A percentile compares a stretch with the other conserved stretches of the same genome.
These are phyloP conservation scores for Trametes versicolor DNA, from an alignment of 1,284 basidiomycete species.

Conservation along the genomic window DNA sequence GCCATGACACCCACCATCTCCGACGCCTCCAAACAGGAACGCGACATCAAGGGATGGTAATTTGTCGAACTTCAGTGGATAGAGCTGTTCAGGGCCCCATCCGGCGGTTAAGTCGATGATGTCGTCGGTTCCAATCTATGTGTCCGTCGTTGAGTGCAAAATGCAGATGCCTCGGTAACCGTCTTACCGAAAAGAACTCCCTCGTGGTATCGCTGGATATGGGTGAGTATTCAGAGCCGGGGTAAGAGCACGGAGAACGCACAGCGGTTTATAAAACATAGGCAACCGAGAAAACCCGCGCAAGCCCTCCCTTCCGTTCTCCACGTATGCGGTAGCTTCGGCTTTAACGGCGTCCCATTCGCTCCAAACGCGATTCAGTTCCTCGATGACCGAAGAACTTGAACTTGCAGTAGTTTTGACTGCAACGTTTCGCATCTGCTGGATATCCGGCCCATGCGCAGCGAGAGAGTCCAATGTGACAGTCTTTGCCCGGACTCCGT, in stretches of 20 bases:
- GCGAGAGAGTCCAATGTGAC: background rate
- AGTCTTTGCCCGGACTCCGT: background rate
- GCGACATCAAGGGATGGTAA: conserved; percentile 19
- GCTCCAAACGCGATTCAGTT: background rate
- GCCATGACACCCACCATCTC: conserved; percentile 29
- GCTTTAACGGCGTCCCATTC: background rate
- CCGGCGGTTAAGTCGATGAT: conserved; percentile 30
- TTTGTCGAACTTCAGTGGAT: conserved; percentile 22
- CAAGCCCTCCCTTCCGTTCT: background rate
- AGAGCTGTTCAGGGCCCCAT: conserved; percentile 12
- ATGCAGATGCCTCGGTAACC: too few species aligned
- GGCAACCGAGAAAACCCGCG: background rate
- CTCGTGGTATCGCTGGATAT: conserved; percentile 5
- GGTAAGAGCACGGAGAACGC: background rate
- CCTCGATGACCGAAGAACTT: background rate
- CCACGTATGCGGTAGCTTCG: background rate
- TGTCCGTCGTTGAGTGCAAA: background rate
- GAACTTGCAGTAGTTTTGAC: background rate
- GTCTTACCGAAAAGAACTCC: conserved; percentile 19
- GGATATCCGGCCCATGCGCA: background rate
- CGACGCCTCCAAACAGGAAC: conserved; percentile 36
- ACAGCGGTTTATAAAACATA: conserved; percentile 9
- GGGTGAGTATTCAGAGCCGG: background rate
- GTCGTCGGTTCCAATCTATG: conserved; percentile 28
- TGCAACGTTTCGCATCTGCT: background rate